Evolutionary conservation across 1,139 yeast species (phyloP), one percentile per base, ranked within the genome.

Genomic region (Oligophagozyma castellii): DNA sequence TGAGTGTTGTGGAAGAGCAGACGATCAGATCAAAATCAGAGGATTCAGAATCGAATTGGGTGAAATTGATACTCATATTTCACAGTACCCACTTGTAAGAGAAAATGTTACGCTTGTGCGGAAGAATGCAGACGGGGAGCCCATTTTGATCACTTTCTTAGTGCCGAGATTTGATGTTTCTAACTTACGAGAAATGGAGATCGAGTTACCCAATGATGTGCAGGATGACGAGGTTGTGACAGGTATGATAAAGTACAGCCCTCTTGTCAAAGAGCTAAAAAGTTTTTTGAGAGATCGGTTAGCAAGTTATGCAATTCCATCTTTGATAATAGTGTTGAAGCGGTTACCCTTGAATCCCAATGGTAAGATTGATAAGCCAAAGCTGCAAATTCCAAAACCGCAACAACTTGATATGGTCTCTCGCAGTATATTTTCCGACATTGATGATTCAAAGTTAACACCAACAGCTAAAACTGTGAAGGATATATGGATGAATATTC

Each of bases 31-130:
- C 37, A 92, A 92, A 58, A 89, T 92, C 40, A 74, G 98, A 60
- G 99, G 99, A 2, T 92, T 92, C 69, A 73, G 99, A 61, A 92
- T 92, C 41, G 98, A 92, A 58, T 65, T 92, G 33, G 98, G 99
- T 39, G 99, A 92, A 58, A 92, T 92, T 48, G 96, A 92, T 53
- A 92, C 98, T 13, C 94, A 89, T 50, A 70, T 92, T 39, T 83
- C 95, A 10, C 94, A 83, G 54, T 95, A 84, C 59, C 78, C 89
- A 3, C 61, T 73, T 40, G 93, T 89, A 30, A 73, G 96, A 55
- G 95, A 89, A 56, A 89, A 89, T 49, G 65, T 83, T 29, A 89
- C 96, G 1, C 63, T 89, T 37, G 96, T 89, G n/a, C 73, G 92
- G 49, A 77, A 89, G 51, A 93, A 86, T 56, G 78, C 76, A 56